These are phyloP conservation scores for Alternaria gaisen DNA, from an alignment of 2,329 filamentous ascomycete genomes.

Conservation along the genomic window DNA sequence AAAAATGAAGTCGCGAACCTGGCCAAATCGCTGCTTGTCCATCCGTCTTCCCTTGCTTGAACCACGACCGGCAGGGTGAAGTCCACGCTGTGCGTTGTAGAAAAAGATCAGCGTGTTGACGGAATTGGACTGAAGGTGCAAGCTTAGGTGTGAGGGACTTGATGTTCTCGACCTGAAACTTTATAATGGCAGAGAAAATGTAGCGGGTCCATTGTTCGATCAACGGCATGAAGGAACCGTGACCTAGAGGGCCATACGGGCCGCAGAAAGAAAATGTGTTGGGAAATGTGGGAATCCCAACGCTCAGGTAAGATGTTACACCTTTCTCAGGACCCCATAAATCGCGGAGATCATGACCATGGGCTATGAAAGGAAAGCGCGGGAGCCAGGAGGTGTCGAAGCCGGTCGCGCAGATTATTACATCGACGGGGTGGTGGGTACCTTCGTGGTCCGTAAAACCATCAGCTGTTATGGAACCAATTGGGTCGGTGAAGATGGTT, in stretches of 20 bases:
- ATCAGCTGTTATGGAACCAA: slow-evolving; percentile 27
- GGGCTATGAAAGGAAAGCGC: slow-evolving; percentile 37
- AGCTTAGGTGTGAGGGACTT: slow-evolving; percentile 32
- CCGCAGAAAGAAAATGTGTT: slow-evolving; percentile 58
- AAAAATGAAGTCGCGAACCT: slow-evolving; percentile 33
- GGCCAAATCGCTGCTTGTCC: slow-evolving; percentile 37
- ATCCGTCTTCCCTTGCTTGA: slow-evolving; percentile 34
- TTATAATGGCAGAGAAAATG: slow-evolving; percentile 33
- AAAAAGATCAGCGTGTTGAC: slow-evolving; percentile 35
- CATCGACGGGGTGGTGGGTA: slow-evolving; percentile 47
- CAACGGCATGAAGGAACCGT: slow-evolving; percentile 36
- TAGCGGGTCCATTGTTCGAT: slow-evolving; percentile 38
- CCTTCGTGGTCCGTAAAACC: slow-evolving; percentile 35
- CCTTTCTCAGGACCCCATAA: slow-evolving; percentile 49
- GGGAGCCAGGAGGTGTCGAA: slow-evolving; percentile 49
- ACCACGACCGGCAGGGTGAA: slow-evolving; percentile 34
- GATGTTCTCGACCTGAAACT: slow-evolving; percentile 36
- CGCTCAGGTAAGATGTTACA: slow-evolving; percentile 53
- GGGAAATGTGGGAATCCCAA: slow-evolving; percentile 54
- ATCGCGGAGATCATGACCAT: slow-evolving; percentile 44
- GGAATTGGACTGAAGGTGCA: slow-evolving; percentile 19
- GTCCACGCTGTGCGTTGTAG: slow-evolving; percentile 38
- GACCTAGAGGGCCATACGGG: slow-evolving; percentile 32
- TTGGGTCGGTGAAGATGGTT: slow-evolving; percentile 32
- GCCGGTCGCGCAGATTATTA: slow-evolving; percentile 54